phyloP scores from a whole-genome alignment of 2,329 filamentous ascomycete species.

The Emergomyces orientalis region DNA sequence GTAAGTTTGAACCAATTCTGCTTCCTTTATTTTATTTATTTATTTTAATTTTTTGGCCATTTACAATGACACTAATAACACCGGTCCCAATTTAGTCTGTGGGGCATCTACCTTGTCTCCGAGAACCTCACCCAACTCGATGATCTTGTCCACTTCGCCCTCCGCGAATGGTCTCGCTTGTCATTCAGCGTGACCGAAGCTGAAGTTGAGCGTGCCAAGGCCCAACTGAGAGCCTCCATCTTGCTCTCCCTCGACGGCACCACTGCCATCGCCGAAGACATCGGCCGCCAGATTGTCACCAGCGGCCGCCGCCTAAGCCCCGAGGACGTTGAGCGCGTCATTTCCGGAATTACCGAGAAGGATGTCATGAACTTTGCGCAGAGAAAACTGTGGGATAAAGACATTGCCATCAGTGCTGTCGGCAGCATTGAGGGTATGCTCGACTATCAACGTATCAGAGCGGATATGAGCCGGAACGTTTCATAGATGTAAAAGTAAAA shows the following conservation, averaged over 20 bases:
- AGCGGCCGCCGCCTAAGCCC: conserved; percentile 86
- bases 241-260: conserved; percentile 95
- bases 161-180: conserved; percentile 95
- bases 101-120: conserved; percentile 97
- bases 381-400: conserved; percentile 94
- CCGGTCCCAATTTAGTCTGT: conserved; percentile 59
- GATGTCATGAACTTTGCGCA: conserved; percentile 95
- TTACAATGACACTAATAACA: background rate
- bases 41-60: too few species aligned
- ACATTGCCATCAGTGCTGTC: conserved; percentile 86
- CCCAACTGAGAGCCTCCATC: conserved; percentile 96
- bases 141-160: conserved; percentile 94
- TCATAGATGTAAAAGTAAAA: conserved; percentile 21
- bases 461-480: conserved; percentile 75
- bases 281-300: conserved; percentile 96
- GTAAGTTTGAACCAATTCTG: conserved; percentile 48
- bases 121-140: conserved; percentile 82
- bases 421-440: conserved; percentile 79
- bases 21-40: conserved; percentile 2
- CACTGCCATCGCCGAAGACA: conserved; percentile 94
- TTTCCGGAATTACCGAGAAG: conserved; percentile 84
- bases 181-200: conserved; percentile 78
- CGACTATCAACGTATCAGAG: conserved; percentile 48
- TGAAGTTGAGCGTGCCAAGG: conserved; percentile 96
- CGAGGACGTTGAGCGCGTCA: conserved; percentile 86